A percentile compares a stretch with the other conserved stretches of the same genome.
Conservation (phyloP, 257 asterid species). For the Ajuga chamaepitys region DNA sequence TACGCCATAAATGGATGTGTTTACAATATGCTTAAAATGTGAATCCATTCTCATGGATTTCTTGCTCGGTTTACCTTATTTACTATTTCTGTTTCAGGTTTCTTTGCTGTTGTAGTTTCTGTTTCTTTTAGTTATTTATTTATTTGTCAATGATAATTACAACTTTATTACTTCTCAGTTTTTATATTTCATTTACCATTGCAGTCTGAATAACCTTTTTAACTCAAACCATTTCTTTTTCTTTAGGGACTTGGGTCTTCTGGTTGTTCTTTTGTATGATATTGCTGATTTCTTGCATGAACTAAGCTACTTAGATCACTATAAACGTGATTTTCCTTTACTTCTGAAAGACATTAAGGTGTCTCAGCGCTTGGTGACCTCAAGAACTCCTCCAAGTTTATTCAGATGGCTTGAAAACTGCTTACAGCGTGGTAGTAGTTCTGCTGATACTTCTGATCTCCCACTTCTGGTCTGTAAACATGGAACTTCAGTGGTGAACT, state of each 20-base stretch:
- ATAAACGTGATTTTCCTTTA: slow-evolving; percentile 79
- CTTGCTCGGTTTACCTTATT: not conserved
- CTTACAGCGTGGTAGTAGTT: slow-evolving; percentile 59
- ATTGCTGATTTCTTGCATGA: slow-evolving; percentile 65
- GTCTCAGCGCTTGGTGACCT: slow-evolving; percentile 24
- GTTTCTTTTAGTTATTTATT: not conserved
- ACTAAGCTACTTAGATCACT: slow-evolving; percentile 78
- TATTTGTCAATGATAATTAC: not conserved
- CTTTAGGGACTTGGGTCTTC: slow-evolving; percentile 79
- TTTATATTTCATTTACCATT: not conserved
- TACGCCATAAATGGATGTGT: not conserved
- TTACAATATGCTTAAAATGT: not conserved
- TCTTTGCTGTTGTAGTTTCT: not conserved
- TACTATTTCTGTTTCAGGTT: not conserved
- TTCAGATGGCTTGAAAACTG: slow-evolving; percentile 91
- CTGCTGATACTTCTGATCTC: slow-evolving; percentile 58
- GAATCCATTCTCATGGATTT: not conserved
- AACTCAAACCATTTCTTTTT: slow-evolving; percentile 7
- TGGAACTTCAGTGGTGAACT: slow-evolving; percentile 60
- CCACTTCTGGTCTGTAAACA: slow-evolving; percentile 64
- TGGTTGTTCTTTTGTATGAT: slow-evolving; percentile 62
- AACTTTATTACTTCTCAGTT: not conserved
- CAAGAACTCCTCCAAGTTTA: slow-evolving; percentile 66
- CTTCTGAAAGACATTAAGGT: slow-evolving; percentile 35
- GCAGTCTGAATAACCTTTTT: slow-evolving; percentile 9